A percentile compares a stretch with the other conserved stretches of the same genome.
Evolutionary conservation across 2,329 filamentous ascomycete genomes (phyloP).

Genomic region (Sarocladium kiliense): DNA sequence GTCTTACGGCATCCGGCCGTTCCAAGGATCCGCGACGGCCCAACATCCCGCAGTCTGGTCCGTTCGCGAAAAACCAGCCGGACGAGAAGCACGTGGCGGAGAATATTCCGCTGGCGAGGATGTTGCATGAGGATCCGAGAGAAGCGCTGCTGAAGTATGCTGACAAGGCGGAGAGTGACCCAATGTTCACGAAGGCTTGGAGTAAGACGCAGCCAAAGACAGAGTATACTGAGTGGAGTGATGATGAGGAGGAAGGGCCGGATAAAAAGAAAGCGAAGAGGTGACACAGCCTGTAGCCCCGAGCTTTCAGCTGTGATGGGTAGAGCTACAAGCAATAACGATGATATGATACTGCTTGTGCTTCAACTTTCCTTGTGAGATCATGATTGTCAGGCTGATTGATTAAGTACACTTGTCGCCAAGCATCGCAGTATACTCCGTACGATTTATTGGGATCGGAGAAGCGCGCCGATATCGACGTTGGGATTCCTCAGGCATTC

Average conservation of each 20-base stretch:
- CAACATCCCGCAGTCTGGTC: slow-evolving; percentile 78
- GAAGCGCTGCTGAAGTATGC: slow-evolving; percentile 95
- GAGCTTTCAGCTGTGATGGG: background rate
- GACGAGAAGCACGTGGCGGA: slow-evolving; percentile 86
- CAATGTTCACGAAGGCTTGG: slow-evolving; percentile 92
- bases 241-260: slow-evolving; percentile 70
- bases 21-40: slow-evolving; percentile 76
- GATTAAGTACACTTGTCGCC: too few species aligned
- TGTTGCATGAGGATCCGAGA: slow-evolving; percentile 94
- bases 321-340: background rate
- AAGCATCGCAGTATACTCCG: too few species aligned
- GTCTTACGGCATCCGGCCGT: slow-evolving; percentile 72
- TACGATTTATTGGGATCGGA: too few species aligned
- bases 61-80: slow-evolving; percentile 84
- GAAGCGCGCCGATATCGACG: too few species aligned
- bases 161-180: slow-evolving; percentile 86
- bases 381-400: too few species aligned
- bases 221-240: slow-evolving; percentile 84
- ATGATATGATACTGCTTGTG: background rate
- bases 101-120: slow-evolving; percentile 81
- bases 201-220: slow-evolving; percentile 86
- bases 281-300: slow-evolving; percentile 26
- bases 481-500: background rate
- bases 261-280: slow-evolving; percentile 60
- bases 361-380: too few species aligned